Evolutionary conservation across 371 early-diverging fungal genomes (phyloP).

Genomic region (Apophysomyces ossiformis): DNA sequence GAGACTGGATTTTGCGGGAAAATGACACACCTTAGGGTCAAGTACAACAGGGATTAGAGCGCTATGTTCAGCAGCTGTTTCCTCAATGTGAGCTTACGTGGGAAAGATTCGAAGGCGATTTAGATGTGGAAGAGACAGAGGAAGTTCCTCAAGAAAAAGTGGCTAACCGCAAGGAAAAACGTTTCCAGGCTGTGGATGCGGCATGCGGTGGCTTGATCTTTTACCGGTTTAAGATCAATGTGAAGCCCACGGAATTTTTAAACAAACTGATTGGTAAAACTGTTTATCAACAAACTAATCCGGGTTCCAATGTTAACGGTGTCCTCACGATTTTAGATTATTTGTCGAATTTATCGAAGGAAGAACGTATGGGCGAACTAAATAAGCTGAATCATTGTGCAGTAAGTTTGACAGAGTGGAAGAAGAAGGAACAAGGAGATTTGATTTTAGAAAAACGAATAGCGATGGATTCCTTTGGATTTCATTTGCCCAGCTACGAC

Average conservation of each 20-base stretch:
- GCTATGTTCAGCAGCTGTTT: constrained; percentile 41
- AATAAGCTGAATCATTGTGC: constrained; percentile 37
- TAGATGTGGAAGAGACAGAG: constrained; percentile 44
- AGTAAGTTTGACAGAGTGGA: constrained; percentile 24
- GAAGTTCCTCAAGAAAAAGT: constrained; percentile 25
- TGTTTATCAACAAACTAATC: no score
- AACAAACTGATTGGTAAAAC: constrained; percentile 35
- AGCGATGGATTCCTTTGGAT: constrained; percentile 58
- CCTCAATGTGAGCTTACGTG: constrained; percentile 48
- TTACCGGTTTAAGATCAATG: constrained; percentile 56
- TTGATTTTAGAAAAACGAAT: not conserved
- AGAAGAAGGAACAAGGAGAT: not conserved
- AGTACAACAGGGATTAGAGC: constrained; percentile 46
- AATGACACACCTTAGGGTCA: constrained; percentile 44
- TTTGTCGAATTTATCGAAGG: constrained; percentile 28
- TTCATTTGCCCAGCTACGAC: constrained; percentile 55
- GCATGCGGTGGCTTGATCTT: constrained; percentile 60
- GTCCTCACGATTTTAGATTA: constrained; percentile 21
- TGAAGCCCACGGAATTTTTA: constrained; percentile 51
- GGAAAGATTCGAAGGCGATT: constrained; percentile 45
- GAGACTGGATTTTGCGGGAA: not conserved
- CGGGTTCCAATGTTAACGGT: no score
- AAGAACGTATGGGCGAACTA: constrained; percentile 31
- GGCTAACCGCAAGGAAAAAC: constrained; percentile 41
- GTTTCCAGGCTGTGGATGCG: constrained; percentile 57